Evolutionary conservation across 495 filamentous ascomycete genomes (phyloP).

Genomic region (Amphirosellinia nigrospora): DNA sequence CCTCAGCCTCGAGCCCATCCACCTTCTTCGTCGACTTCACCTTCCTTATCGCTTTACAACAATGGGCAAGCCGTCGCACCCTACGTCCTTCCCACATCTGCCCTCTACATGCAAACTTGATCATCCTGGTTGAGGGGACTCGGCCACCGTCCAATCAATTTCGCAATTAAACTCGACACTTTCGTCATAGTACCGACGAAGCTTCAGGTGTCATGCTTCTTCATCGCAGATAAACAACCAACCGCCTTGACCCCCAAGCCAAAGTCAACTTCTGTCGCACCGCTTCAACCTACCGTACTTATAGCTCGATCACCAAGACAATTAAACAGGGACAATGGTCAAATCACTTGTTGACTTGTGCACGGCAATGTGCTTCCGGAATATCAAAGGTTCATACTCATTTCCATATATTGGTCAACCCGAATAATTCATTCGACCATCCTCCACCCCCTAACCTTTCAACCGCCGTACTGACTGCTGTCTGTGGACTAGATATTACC

Average conservation of each 20-base stretch:
- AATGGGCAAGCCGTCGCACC: conserved; percentile 17
- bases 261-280: background rate
- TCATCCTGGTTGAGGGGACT: conserved; percentile 7
- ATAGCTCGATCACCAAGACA: background rate
- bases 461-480: conserved; percentile 23
- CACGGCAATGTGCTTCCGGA: conserved; percentile 36
- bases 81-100: background rate
- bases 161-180: background rate
- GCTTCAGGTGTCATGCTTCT: background rate
- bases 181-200: background rate
- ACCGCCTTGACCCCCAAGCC: background rate
- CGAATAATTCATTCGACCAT: background rate
- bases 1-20: background rate
- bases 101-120: background rate
- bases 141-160: background rate
- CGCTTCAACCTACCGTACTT: background rate
- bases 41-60: conserved; percentile 12
- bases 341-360: conserved; percentile 46
- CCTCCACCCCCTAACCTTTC: conserved; percentile 14
- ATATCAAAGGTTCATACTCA: conserved; percentile 34
- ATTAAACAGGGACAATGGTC: conserved; percentile 35
- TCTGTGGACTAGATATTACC: conserved; percentile 27
- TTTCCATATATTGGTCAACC: background rate
- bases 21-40: background rate
- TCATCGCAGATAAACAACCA: background rate